phyloP scores from a whole-genome alignment of 1,139 yeast genomes.

The Zygosaccharomyces pseudobailii region DNA sequence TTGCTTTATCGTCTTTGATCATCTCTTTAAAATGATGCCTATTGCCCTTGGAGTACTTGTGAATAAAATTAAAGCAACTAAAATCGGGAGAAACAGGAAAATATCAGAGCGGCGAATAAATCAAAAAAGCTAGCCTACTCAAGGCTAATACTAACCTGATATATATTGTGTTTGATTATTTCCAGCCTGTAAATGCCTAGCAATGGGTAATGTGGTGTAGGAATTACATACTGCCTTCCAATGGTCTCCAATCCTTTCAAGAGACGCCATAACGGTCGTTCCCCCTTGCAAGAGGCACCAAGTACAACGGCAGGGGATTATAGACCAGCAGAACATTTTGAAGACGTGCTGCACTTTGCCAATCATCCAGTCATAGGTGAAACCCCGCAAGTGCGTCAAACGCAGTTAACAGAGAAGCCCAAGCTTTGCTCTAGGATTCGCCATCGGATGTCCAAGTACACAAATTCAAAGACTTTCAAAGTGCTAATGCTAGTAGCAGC shows the following conservation, averaged over 20 bases:
- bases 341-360: neutral
- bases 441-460: neutral
- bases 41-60: neutral
- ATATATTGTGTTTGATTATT: too few species aligned
- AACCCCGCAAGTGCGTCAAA: neutral
- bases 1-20: neutral
- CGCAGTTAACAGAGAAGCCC: neutral
- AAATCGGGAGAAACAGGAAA: neutral
- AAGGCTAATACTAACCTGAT: neutral
- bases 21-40: neutral
- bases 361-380: neutral
- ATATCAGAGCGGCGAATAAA: neutral
- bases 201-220: neutral
- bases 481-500: conserved; percentile 1
- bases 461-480: conserved; percentile 2
- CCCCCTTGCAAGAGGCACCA: neutral
- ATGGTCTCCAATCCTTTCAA: neutral
- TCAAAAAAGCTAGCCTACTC: neutral
- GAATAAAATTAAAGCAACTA: neutral
- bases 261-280: neutral
- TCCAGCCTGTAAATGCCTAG: neutral
- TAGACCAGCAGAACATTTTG: neutral
- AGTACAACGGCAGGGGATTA: neutral
- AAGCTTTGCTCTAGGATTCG: neutral
- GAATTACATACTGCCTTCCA: neutral